Base-by-base conservation (phyloP, 75 land plant species). In the Azolla pinnata region DNA sequence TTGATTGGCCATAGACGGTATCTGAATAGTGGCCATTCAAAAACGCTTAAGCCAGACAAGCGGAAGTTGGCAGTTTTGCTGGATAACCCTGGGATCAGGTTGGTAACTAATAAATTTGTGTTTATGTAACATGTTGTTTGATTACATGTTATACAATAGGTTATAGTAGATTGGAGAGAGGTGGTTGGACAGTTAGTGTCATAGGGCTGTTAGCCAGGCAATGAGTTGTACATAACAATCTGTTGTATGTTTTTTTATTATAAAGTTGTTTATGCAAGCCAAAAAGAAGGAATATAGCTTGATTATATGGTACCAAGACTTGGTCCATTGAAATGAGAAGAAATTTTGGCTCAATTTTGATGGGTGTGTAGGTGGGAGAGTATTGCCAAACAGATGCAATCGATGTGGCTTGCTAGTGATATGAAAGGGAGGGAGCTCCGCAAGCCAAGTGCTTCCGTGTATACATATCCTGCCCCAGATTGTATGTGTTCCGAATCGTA, bases 1-100 rank as follows among this genome's bases (percentile, higher is more conserved):
- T 72, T 95, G 45, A 82, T 95, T 65, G 99, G 99, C 18, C 99
- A 95, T 44, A 73, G 99, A 38, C 77, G 99, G 56, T 90, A 72
- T 57, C 58, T 95, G 23, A 75, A 79, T 69, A 82, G 78, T 61
- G 99, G 97, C 47, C 95, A 95, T 68, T 75, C 92, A 1, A 86
- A 87, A 68, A 86, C 97, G 30, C 83, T 95, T 47, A 71, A 73
- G 54, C 99, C 99, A 35, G 97, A 95, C 63, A 95, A 90, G 54
- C 65, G 97, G 31, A 90, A 87, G 65, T 57, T 95, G 28, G 99
- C 86, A n/a, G 29, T 77, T 28, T 47, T 95, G 7, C 78, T 95
- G 52, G 97, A 90, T 50, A 76, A 80, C 72, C 91, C 78, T 19
- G 78, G 71, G 25, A 61, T 74, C 14, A 59, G 72, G 80, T 77